Conservation (phyloP, 139 green algal species). For the Dunaliella sp. region DNA sequence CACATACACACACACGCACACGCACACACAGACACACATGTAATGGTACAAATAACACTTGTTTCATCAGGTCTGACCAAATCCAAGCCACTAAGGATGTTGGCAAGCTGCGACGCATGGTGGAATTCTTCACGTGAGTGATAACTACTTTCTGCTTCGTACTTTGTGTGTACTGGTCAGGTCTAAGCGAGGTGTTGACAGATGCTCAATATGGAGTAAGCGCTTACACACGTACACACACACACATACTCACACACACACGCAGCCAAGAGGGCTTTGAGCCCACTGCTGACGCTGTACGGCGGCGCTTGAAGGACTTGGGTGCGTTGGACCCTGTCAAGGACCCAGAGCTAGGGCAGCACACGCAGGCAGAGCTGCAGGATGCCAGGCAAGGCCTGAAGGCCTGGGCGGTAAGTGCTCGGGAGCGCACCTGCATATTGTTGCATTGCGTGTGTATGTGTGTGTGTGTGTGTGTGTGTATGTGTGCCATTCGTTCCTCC, state of each 20-base stretch:
- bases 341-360: not conserved
- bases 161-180: no score
- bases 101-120: not conserved
- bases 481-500: no score
- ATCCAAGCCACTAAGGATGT: slow-evolving; percentile 10
- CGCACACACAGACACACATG: not conserved
- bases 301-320: slow-evolving; percentile 1
- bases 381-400: not conserved
- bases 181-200: no score
- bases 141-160: no score
- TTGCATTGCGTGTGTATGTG: no score
- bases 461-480: no score
- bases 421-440: no score
- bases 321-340: not conserved
- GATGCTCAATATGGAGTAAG: no score
- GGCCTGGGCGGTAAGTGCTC: slow-evolving; percentile 1
- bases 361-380: not conserved
- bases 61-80: not conserved
- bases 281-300: not conserved
- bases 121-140: slow-evolving; percentile 2
- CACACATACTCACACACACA: not conserved
- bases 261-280: slow-evolving; percentile 9
- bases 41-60: not conserved
- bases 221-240: not conserved
- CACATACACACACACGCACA: not conserved